Conservation (phyloP, 2,329 filamentous ascomycete genomes). For the Phyllosticta citriasiana region DNA sequence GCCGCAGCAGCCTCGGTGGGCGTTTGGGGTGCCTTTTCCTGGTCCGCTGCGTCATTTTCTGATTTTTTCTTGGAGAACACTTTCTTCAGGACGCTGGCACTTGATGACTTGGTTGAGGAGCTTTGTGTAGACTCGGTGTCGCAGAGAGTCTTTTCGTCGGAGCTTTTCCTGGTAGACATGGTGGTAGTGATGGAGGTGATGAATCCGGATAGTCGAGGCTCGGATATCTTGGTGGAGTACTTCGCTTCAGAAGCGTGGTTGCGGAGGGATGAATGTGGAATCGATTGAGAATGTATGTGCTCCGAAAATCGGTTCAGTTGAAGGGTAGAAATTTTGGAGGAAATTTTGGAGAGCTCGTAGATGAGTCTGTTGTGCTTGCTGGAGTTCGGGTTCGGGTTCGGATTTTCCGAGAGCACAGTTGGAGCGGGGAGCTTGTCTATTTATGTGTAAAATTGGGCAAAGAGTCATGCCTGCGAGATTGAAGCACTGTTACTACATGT, state of each 20-base stretch:
- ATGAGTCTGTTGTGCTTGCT: too few relatives aligned
- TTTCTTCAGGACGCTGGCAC: constrained; percentile 16
- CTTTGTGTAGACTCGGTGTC: constrained; percentile 15
- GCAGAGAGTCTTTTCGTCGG: neutral
- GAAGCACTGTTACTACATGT: neutral
- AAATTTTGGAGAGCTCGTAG: too few relatives aligned
- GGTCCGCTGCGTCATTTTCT: neutral
- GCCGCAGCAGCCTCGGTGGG: neutral
- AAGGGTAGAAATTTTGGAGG: too few relatives aligned
- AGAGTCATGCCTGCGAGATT: neutral
- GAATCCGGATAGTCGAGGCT: neutral
- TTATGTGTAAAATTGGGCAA: neutral
- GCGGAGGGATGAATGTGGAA: too few relatives aligned
- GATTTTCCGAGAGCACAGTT: neutral
- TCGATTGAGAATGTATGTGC: too few relatives aligned
- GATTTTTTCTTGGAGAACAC: constrained; percentile 9
- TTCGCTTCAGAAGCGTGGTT: too few relatives aligned
- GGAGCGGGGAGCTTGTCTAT: neutral
- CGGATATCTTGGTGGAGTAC: neutral
- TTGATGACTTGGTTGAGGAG: constrained; percentile 18
- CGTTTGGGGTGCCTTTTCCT: neutral
- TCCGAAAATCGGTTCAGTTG: too few relatives aligned
- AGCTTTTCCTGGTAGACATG: neutral
- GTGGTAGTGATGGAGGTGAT: neutral
- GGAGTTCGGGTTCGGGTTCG: neutral